Conservation (phyloP, 2,329 filamentous ascomycete genomes). For the Talaromyces pinophilus region DNA sequence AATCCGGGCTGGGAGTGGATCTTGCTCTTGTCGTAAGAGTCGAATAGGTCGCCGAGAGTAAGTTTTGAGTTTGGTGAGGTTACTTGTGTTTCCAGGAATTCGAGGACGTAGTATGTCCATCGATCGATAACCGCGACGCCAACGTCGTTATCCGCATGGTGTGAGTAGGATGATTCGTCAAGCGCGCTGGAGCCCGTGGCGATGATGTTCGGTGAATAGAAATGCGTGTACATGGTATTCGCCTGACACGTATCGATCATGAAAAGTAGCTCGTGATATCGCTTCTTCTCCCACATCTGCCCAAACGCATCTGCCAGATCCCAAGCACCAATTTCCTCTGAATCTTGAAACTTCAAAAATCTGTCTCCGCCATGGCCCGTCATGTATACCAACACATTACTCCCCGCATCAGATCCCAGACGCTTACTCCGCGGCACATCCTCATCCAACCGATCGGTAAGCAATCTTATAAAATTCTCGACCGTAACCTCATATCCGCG, state of each 20-base stretch:
- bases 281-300: constrained; percentile 99
- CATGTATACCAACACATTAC: constrained; percentile 99
- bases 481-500: constrained; percentile 97
- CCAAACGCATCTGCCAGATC: constrained; percentile 96
- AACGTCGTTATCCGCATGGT: constrained; percentile 97
- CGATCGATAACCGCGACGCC: constrained; percentile 97
- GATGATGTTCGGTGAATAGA: constrained; percentile 97
- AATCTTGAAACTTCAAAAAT: constrained; percentile 97
- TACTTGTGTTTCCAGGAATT: constrained; percentile 90
- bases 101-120: constrained; percentile 97
- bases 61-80: constrained; percentile 82
- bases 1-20: constrained; percentile 92
- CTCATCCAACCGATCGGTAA: constrained; percentile 91
- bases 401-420: constrained; percentile 88
- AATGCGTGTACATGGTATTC: constrained; percentile 98
- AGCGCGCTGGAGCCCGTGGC: constrained; percentile 95
- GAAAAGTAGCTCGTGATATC: constrained; percentile 97
- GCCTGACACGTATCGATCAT: constrained; percentile 99
- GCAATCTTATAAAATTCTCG: constrained; percentile 93
- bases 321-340: constrained; percentile 94
- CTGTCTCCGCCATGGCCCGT: constrained; percentile 97
- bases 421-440: constrained; percentile 95
- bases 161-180: constrained; percentile 94
- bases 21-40: constrained; percentile 91
- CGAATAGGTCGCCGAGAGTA: constrained; percentile 90